Conservation (phyloP, 805 yeast species). For the Wickerhamomyces xylosicus region DNA sequence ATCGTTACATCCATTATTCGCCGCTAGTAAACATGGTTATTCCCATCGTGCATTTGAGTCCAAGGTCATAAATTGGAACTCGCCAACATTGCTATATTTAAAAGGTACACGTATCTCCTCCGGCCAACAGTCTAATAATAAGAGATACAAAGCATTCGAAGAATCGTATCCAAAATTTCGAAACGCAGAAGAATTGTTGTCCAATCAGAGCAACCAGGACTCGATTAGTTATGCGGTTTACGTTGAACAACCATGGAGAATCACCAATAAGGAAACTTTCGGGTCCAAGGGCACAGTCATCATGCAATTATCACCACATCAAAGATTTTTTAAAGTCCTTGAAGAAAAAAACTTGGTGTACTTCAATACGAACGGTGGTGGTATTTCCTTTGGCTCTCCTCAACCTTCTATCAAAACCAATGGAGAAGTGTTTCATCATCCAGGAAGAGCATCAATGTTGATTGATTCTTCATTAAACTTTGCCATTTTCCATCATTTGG, state of each 20-base stretch:
- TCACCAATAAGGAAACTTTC: conserved; percentile 60
- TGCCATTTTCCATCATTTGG: conserved; percentile 67
- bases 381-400: conserved; percentile 70
- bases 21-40: background rate
- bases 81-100: conserved; percentile 60
- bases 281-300: conserved; percentile 53
- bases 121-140: conserved; percentile 21
- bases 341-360: conserved; percentile 37
- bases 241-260: conserved; percentile 66
- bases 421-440: conserved; percentile 34
- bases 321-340: conserved; percentile 37
- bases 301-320: conserved; percentile 57
- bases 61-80: conserved; percentile 12
- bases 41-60: conserved; percentile 57
- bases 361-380: conserved; percentile 67
- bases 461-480: conserved; percentile 72
- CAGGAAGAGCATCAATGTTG: conserved; percentile 75
- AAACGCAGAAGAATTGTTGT: conserved; percentile 11
- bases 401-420: conserved; percentile 50
- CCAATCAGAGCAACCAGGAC: conserved; percentile 23
- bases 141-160: conserved; percentile 42
- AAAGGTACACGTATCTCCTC: conserved; percentile 37
- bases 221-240: conserved; percentile 54
- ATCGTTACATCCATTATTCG: conserved; percentile 16
- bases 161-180: conserved; percentile 35